Base-by-base conservation (phyloP, 1,284 basidiomycete genomes). In the Pseudozyma flocculosa region DNA sequence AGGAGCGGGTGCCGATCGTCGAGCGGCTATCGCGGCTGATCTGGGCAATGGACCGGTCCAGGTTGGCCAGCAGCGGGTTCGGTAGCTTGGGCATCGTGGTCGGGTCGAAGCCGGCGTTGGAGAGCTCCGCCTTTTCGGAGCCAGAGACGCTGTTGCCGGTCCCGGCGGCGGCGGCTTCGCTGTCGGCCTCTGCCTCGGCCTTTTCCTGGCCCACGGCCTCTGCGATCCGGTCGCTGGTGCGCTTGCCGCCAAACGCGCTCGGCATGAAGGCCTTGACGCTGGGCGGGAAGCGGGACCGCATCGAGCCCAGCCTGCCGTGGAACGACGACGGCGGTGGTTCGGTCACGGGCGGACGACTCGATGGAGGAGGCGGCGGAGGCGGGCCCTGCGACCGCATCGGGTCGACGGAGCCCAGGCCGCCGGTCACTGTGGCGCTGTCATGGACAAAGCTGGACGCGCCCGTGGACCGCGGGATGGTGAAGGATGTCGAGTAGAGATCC, bases 231-330 rank as follows among this genome's bases (percentile, higher is more conserved):
- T 74, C 72, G 38, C 51, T 72, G 46, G 72, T 59, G 30, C 70
- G 55, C 56, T 74, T 74, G 26, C 66, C 68, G 23, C 70, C 68
- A 34, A 74, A 72, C 23, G 72, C 72, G 21, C 61, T 64, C 19
- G 70, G 70, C 68, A 72, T 74, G 51, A 74, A 74, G 2, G 71
- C 68, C 48, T 73, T 73, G 51, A 73, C 71, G 60, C 62, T 69
- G 18, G 72, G 72, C 30, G 72, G 70, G 40, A 74, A 65, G 13
- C 72, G 58, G 1, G 72, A 74, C 24, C 72, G 68, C 70, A 74
- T 73, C 38, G 68, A 72, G 29, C 63, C 62, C 47, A 74, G 58
- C 11, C 70, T 51, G 30, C 70, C 64, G 9, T 61, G 63, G 11
- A 66, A 47, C 21, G 68, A 61, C 2, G 61, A 62, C 19, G 66